Percentiles rank a stretch among this genome's conserved stretches.
These are phyloP conservation scores for Orbilia quercus DNA, from an alignment of 2,329 filamentous ascomycete species.

Conservation along the genomic window DNA sequence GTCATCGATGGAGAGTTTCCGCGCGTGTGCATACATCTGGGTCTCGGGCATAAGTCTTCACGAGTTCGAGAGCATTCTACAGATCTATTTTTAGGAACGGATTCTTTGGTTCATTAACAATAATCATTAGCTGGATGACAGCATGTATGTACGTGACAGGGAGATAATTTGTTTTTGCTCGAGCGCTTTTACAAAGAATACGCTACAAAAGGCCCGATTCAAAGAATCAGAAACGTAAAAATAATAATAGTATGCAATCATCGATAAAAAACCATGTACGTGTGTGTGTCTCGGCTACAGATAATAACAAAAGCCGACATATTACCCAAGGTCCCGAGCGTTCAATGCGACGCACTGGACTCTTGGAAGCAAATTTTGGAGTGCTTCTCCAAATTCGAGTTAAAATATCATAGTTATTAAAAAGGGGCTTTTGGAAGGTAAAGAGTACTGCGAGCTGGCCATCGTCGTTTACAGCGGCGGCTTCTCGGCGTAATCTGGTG, in stretches of 20 bases:
- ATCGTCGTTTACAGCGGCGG: slow-evolving; percentile 42
- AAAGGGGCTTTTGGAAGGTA: slow-evolving; percentile 16
- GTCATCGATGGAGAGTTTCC: not conserved
- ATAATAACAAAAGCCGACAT: not conserved
- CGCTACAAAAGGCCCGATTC: slow-evolving; percentile 19
- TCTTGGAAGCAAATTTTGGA: not conserved
- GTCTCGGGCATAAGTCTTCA: not conserved
- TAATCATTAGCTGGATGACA: slow-evolving; percentile 40
- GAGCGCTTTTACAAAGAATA: slow-evolving; percentile 12
- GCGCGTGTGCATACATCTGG: too few species aligned
- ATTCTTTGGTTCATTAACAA: slow-evolving; percentile 48
- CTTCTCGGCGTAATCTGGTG: slow-evolving; percentile 72
- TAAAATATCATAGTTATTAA: slow-evolving; percentile 55
- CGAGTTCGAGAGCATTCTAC: too few species aligned
- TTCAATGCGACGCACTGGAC: not conserved
- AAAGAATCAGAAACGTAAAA: slow-evolving; percentile 5
- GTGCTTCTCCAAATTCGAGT: slow-evolving; percentile 6
- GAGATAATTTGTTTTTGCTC: not conserved
- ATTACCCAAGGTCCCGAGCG: slow-evolving; percentile 9
- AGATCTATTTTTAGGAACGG: not conserved
- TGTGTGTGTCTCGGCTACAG: slow-evolving; percentile 21
- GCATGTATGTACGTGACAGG: slow-evolving; percentile 35
- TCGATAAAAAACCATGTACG: slow-evolving; percentile 13
- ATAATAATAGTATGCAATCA: slow-evolving; percentile 17
- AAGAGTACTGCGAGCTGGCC: not conserved